Evolutionary conservation across 192 early-diverging fungal species (phyloP).

Genomic region (Entomortierella parvispora): DNA sequence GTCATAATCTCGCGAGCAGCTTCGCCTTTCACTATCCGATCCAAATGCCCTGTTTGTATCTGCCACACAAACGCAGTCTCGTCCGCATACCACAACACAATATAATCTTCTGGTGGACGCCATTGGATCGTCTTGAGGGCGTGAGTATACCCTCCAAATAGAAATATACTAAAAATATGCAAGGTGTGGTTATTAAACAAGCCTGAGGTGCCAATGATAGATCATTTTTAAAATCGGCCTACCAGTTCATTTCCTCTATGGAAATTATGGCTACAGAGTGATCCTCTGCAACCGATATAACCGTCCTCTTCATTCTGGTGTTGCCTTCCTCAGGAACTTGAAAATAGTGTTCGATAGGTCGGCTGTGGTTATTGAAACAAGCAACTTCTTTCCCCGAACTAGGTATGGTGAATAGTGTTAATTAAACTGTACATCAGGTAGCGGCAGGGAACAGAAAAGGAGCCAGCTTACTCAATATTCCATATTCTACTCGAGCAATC

Average conservation of each 20-base stretch:
- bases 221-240: not conserved
- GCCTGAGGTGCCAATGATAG: not conserved
- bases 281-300: constrained; percentile 76
- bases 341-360: constrained; percentile 58
- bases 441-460: not conserved
- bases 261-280: constrained; percentile 77
- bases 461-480: constrained; percentile 70
- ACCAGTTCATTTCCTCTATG: constrained; percentile 80
- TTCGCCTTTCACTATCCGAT: constrained; percentile 68
- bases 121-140: constrained; percentile 69
- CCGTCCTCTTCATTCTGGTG: constrained; percentile 51
- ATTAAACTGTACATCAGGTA: not conserved
- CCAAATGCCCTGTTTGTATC: constrained; percentile 81
- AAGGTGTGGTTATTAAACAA: not conserved
- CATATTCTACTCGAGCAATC: constrained; percentile 80
- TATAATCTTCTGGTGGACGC: constrained; percentile 71
- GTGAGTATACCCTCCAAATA: constrained; percentile 70
- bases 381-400: constrained; percentile 65
- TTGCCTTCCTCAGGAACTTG: constrained; percentile 64
- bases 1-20: constrained; percentile 64
- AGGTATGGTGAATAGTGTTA: not conserved
- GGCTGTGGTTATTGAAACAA: constrained; percentile 67
- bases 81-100: constrained; percentile 72
- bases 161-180: constrained; percentile 58
- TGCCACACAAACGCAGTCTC: constrained; percentile 81